Conservation (phyloP, 768 basidiomycete species). For the Lactarius akahatsu region DNA sequence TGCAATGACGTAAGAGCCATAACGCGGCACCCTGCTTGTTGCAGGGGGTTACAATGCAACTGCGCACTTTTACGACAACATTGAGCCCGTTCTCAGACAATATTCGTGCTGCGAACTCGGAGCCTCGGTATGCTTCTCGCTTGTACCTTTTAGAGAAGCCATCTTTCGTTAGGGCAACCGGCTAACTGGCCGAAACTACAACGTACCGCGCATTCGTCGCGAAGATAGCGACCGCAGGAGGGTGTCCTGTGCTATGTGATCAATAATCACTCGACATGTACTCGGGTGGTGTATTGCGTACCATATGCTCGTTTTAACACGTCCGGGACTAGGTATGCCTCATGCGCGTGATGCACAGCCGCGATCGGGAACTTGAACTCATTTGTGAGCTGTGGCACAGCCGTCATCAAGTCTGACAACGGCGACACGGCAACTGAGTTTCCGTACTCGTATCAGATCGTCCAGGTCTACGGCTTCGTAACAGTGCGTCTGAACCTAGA, state of each 20-base stretch:
- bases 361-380: slow-evolving; percentile 86
- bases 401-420: slow-evolving; percentile 3
- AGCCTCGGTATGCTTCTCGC: slow-evolving; percentile 61
- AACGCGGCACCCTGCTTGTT: not conserved
- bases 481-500: slow-evolving; percentile 48
- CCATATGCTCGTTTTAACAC: slow-evolving; percentile 69
- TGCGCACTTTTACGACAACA: slow-evolving; percentile 58
- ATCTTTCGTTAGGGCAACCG: slow-evolving; percentile 18
- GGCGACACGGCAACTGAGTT: slow-evolving; percentile 9
- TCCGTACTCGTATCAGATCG: slow-evolving; percentile 16
- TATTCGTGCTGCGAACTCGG: slow-evolving; percentile 63
- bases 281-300: slow-evolving; percentile 10
- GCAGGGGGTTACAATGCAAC: not conserved
- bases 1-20: slow-evolving; percentile 5
- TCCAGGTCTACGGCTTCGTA: slow-evolving; percentile 44
- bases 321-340: slow-evolving; percentile 86
- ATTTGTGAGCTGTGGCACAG: slow-evolving; percentile 62
- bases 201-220: slow-evolving; percentile 64
- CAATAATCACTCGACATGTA: slow-evolving; percentile 3
- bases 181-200: slow-evolving; percentile 1
- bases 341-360: slow-evolving; percentile 85
- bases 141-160: slow-evolving; percentile 40
- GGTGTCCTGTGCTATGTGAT: slow-evolving; percentile 39
- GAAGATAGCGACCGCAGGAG: slow-evolving; percentile 78
- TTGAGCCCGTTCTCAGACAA: slow-evolving; percentile 55